Conservation (phyloP, 2,329 filamentous ascomycete species). For the Colletotrichum spaethianum region DNA sequence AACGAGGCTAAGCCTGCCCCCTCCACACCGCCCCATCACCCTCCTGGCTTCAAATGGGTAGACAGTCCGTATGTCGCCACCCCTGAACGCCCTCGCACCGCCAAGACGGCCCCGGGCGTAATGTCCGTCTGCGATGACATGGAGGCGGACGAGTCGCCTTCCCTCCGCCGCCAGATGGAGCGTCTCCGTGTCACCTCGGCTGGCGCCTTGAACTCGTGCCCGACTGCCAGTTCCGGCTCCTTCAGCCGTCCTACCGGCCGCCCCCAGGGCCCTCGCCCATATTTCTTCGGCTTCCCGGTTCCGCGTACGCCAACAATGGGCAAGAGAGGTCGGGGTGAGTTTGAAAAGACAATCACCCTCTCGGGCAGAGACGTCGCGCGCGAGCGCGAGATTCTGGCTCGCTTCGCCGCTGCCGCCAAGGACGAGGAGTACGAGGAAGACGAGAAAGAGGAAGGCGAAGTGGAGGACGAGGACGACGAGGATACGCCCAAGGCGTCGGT, state of each 20-base stretch:
- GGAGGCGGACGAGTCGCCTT: constrained; percentile 19
- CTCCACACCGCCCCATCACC: constrained; percentile 1
- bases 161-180: constrained; percentile 24
- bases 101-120: constrained; percentile 11
- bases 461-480: constrained; percentile 1
- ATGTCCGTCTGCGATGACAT: not conserved
- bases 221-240: not conserved
- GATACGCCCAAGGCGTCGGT: constrained; percentile 35
- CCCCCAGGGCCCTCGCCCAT: constrained; percentile 20
- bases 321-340: constrained; percentile 32
- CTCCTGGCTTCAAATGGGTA: not conserved
- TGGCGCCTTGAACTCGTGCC: not conserved
- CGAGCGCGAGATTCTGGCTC: constrained; percentile 34
- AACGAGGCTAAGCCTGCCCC: not conserved
- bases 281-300: not conserved
- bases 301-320: constrained; percentile 15
- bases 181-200: constrained; percentile 4
- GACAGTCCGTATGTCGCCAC: not conserved
- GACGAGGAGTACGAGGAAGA: not conserved
- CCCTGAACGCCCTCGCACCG: constrained; percentile 19
- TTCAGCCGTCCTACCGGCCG: constrained; percentile 1
- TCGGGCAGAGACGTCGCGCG: constrained; percentile 35
- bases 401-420: not conserved
- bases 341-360: constrained; percentile 34
- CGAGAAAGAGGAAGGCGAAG: not conserved